A percentile compares a stretch with the other conserved stretches of the same genome.
Evolutionary conservation across 192 early-diverging fungal species (phyloP).

Genomic region (Linnemannia exigua): DNA sequence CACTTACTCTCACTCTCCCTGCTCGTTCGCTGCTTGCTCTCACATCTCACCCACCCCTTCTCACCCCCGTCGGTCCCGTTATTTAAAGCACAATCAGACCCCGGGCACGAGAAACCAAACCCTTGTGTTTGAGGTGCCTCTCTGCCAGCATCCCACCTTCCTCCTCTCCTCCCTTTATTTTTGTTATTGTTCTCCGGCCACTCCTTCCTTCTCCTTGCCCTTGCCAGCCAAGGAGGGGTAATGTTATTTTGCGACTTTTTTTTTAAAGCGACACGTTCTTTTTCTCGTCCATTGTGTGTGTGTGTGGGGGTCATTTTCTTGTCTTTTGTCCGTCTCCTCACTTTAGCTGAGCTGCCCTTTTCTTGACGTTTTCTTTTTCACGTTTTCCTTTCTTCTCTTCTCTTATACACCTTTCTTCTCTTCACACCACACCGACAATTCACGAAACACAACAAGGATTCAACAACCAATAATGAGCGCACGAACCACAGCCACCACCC

Average conservation of each 20-base stretch:
- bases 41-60: too few relatives aligned
- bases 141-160: neutral
- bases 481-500: neutral
- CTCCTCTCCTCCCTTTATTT: neutral
- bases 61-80: too few relatives aligned
- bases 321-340: too few relatives aligned
- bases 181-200: neutral
- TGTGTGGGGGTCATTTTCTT: too few relatives aligned
- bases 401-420: neutral
- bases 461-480: neutral
- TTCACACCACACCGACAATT: neutral
- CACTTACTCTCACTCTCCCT: neutral
- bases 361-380: too few relatives aligned
- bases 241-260: neutral
- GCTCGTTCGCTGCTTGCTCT: too few relatives aligned
- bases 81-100: too few relatives aligned
- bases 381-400: neutral
- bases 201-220: neutral
- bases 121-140: neutral
- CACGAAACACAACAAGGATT: neutral
- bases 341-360: too few relatives aligned
- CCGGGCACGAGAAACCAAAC: neutral
- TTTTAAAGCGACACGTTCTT: neutral
- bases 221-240: neutral
- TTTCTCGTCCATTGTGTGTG: too few relatives aligned